A percentile compares a stretch with the other conserved stretches of the same genome.
Conservation (phyloP, 768 basidiomycete species). For the Psilocybe tampanensis region DNA sequence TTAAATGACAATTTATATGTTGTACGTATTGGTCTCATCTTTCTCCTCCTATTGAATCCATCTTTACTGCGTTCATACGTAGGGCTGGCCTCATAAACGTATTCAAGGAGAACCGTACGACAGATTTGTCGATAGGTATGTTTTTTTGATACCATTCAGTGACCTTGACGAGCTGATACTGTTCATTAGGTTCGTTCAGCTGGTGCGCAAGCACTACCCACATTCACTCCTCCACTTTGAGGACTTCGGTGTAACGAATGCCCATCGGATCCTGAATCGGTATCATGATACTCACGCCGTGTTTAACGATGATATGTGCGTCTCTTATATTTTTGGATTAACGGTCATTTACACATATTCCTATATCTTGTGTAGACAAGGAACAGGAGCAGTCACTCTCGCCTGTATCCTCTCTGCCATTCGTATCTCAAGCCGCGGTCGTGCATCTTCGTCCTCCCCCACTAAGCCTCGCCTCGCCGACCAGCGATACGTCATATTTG, state of each 20-base stretch:
- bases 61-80: neutral
- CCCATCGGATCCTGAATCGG: conserved; percentile 62
- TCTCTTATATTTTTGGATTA: neutral
- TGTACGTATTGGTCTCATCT: conserved; percentile 42
- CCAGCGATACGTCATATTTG: conserved; percentile 79
- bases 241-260: conserved; percentile 82
- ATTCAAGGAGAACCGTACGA: conserved; percentile 77
- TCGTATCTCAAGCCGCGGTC: conserved; percentile 52
- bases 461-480: conserved; percentile 47
- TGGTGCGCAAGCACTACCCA: conserved; percentile 74
- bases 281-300: conserved; percentile 67
- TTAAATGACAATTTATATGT: conserved; percentile 68
- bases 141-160: neutral
- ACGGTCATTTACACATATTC: neutral
- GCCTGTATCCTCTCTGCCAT: conserved; percentile 70
- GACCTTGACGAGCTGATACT: neutral
- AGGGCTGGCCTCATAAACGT: conserved; percentile 78
- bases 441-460: conserved; percentile 13
- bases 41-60: neutral
- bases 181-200: conserved; percentile 64
- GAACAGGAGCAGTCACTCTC: conserved; percentile 76
- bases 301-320: conserved; percentile 87
- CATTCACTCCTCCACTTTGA: conserved; percentile 78
- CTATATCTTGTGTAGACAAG: conserved; percentile 48
- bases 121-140: conserved; percentile 72